phyloP scores from a whole-genome alignment of 345 rosid genomes.

The Eutrema yunnanense region DNA sequence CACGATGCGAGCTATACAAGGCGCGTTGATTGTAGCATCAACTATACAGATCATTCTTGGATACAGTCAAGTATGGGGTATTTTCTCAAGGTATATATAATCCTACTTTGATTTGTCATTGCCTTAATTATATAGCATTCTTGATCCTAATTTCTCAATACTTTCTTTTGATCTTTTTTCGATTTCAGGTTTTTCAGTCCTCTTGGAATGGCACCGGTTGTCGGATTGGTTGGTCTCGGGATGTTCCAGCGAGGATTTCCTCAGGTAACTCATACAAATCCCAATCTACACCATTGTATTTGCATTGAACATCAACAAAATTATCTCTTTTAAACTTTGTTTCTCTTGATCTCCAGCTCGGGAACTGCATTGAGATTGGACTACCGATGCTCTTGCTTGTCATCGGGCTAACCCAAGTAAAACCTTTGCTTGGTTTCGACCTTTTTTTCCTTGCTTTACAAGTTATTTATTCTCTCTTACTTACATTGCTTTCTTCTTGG shows the following conservation, averaged over 20 bases:
- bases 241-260: constrained; percentile 91
- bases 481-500: constrained; percentile 4
- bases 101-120: neutral
- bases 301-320: neutral
- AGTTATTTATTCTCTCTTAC: neutral
- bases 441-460: neutral
- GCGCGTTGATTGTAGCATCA: constrained; percentile 84
- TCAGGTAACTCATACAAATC: constrained; percentile 31
- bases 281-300: neutral
- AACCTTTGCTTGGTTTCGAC: neutral
- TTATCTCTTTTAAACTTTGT: neutral
- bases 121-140: neutral
- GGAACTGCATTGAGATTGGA: constrained; percentile 91
- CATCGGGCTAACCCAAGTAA: constrained; percentile 69
- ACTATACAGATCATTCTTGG: constrained; percentile 86
- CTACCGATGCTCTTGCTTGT: constrained; percentile 84
- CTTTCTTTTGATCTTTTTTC: neutral
- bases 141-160: neutral
- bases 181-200: constrained; percentile 69
- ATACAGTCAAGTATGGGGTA: constrained; percentile 89
- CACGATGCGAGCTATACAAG: constrained; percentile 89
- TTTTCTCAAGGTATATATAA: constrained; percentile 59
- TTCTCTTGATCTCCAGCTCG: constrained; percentile 48
- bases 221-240: constrained; percentile 89
- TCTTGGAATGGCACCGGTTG: constrained; percentile 86